A percentile compares a stretch with the other conserved stretches of the same genome.
Evolutionary conservation across 1,284 basidiomycete genomes (phyloP).

Genomic region (Sporisorium reilianum): DNA sequence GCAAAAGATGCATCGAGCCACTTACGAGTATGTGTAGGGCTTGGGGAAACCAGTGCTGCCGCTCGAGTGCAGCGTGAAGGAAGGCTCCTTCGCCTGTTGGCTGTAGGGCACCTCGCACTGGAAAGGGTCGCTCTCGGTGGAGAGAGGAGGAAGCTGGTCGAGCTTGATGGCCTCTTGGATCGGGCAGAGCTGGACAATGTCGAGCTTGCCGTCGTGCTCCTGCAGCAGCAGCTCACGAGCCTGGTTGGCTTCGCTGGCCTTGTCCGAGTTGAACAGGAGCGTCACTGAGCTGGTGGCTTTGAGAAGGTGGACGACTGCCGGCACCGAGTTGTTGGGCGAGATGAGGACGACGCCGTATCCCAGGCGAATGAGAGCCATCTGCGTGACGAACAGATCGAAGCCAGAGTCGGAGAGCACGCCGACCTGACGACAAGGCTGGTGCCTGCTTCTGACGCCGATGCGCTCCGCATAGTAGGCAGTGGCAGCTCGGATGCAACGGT

Average conservation of each 20-base stretch:
- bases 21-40: constrained; percentile 30
- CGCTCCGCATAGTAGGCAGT: constrained; percentile 34
- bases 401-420: constrained; percentile 22
- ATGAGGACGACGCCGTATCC: constrained; percentile 43
- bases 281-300: constrained; percentile 18
- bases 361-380: constrained; percentile 40
- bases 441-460: constrained; percentile 15
- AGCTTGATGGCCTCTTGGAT: constrained; percentile 8
- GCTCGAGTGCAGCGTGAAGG: constrained; percentile 44
- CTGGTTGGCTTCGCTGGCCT: constrained; percentile 8
- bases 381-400: constrained; percentile 29
- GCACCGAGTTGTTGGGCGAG: constrained; percentile 52
- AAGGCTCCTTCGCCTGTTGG: constrained; percentile 19
- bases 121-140: constrained; percentile 15
- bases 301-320: constrained; percentile 44
- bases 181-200: constrained; percentile 6
- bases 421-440: constrained; percentile 24
- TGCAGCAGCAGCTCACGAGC: constrained; percentile 6
- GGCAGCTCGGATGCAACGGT: constrained; percentile 31
- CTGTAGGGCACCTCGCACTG: constrained; percentile 16
- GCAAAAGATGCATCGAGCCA: neutral
- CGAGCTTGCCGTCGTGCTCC: neutral
- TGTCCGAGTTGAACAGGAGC: constrained; percentile 15
- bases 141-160: constrained; percentile 13
- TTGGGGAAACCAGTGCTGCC: constrained; percentile 55